These are phyloP conservation scores for Rhizoclosmatium globosum DNA, from an alignment of 192 early-diverging fungal species.

Conservation along the genomic window DNA sequence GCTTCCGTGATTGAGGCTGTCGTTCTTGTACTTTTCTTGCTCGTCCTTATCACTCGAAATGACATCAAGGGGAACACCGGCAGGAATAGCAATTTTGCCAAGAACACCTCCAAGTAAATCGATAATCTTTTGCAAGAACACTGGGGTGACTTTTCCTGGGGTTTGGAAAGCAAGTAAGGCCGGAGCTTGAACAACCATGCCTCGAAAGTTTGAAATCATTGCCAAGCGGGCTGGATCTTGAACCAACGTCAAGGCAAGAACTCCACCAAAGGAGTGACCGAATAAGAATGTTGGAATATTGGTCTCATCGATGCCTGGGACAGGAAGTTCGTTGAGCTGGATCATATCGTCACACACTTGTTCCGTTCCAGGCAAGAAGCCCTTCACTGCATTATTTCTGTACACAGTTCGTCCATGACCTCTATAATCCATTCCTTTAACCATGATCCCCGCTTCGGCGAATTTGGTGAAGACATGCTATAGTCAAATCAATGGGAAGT, in stretches of 20 bases:
- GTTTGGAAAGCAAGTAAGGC: not conserved
- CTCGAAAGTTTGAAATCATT: constrained; percentile 25
- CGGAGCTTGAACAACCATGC: constrained; percentile 36
- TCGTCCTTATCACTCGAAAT: too few relatives aligned
- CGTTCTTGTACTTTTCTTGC: too few relatives aligned
- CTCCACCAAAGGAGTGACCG: constrained; percentile 56
- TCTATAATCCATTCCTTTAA: constrained; percentile 69
- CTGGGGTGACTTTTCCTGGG: not conserved
- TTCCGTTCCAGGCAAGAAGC: not conserved
- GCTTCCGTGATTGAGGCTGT: constrained; percentile 10
- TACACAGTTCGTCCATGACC: constrained; percentile 73
- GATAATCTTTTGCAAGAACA: not conserved
- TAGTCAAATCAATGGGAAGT: not conserved
- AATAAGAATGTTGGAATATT: constrained; percentile 32
- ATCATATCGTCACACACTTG: constrained; percentile 56
- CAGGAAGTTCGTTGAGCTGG: constrained; percentile 40
- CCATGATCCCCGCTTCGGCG: constrained; percentile 61
- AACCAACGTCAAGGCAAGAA: constrained; percentile 33
- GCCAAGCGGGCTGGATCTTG: not conserved
- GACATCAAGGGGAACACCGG: too few relatives aligned
- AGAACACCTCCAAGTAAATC: not conserved
- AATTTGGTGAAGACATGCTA: constrained; percentile 65
- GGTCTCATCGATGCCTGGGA: constrained; percentile 47
- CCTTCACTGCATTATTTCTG: constrained; percentile 33
- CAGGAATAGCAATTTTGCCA: too few relatives aligned